Evolutionary conservation across 2,329 filamentous ascomycete genomes (phyloP).

Genomic region (Fusarium burgessii): DNA sequence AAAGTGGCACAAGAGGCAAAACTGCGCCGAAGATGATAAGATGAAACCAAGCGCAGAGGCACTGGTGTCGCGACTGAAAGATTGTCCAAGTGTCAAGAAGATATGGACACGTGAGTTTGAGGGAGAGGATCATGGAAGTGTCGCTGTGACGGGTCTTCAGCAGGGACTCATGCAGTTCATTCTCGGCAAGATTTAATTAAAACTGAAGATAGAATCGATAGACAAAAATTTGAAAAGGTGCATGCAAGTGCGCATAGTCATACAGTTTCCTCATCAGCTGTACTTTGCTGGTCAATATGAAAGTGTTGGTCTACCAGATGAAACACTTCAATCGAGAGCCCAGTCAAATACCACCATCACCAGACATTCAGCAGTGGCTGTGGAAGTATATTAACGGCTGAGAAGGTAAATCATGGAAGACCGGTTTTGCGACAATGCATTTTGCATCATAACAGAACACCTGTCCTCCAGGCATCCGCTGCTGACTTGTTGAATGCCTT

Average conservation of each 20-base stretch:
- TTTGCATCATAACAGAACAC: background rate
- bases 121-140: slow-evolving; percentile 46
- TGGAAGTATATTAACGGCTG: too few species aligned
- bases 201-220: background rate
- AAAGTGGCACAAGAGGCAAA: slow-evolving; percentile 47
- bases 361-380: background rate
- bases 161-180: slow-evolving; percentile 42
- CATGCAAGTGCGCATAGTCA: background rate
- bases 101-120: slow-evolving; percentile 44
- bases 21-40: slow-evolving; percentile 42
- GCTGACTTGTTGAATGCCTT: too few species aligned
- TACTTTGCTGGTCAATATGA: background rate
- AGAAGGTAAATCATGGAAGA: background rate
- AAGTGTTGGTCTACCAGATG: background rate
- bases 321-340: background rate
- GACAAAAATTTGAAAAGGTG: background rate
- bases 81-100: slow-evolving; percentile 29
- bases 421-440: background rate
- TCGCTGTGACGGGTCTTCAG: slow-evolving; percentile 38
- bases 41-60: slow-evolving; percentile 37
- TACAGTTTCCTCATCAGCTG: background rate
- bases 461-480: background rate
- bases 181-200: slow-evolving; percentile 19
- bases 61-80: slow-evolving; percentile 32
- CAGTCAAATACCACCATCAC: background rate